Percentiles rank a stretch among this genome's conserved stretches.
Evolutionary conservation across 164 flowering plant species (phyloP).

Genomic region (Vitis rupestris): DNA sequence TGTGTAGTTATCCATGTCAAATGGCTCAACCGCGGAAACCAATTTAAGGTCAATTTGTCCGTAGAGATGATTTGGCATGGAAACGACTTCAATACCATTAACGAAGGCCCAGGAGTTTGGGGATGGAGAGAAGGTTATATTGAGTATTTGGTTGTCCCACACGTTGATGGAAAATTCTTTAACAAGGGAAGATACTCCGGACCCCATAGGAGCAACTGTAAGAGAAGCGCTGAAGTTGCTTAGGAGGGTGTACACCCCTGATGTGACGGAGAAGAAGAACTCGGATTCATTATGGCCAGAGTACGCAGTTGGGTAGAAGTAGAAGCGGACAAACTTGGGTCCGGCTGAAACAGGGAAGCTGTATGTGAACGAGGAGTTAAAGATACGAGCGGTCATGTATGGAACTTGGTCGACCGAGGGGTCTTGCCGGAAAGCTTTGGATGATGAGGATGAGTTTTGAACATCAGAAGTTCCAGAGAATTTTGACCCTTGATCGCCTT

Average conservation of each 20-base stretch:
- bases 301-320: constrained; percentile 27
- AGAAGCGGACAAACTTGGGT: constrained; percentile 31
- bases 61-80: constrained; percentile 35
- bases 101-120: constrained; percentile 27
- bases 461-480: neutral
- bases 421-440: neutral
- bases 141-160: constrained; percentile 3
- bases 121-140: constrained; percentile 29
- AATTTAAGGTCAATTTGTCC: neutral
- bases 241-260: constrained; percentile 27
- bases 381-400: constrained; percentile 29
- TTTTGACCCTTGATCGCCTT: constrained; percentile 12
- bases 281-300: neutral
- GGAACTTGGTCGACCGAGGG: constrained; percentile 19
- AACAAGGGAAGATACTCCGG: neutral
- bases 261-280: constrained; percentile 21
- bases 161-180: constrained; percentile 29
- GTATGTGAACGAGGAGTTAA: constrained; percentile 23
- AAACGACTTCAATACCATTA: constrained; percentile 44
- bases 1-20: constrained; percentile 6
- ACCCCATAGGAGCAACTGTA: neutral
- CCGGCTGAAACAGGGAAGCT: constrained; percentile 27
- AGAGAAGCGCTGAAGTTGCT: constrained; percentile 34
- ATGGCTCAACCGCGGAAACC: no score
- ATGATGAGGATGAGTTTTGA: no score